Conservation (phyloP, 148 eudicot genomes). For the Chenopodium berlandieri region DNA sequence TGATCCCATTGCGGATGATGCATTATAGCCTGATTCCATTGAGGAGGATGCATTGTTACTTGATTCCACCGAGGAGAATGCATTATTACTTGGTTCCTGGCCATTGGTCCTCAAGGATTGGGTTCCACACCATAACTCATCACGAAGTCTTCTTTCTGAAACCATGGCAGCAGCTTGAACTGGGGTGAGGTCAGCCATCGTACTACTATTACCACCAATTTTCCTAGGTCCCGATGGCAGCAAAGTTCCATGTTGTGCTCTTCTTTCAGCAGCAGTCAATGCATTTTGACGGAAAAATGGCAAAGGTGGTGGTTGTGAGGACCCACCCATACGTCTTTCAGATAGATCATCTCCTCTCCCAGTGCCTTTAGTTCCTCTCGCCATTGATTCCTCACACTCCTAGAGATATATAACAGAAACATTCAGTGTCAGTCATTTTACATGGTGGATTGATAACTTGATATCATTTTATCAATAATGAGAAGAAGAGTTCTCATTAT, state of each 20-base stretch:
- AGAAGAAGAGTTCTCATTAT: no score
- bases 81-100: slow-evolving; percentile 35
- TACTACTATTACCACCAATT: slow-evolving; percentile 74
- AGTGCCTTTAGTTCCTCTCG: slow-evolving; percentile 64
- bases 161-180: slow-evolving; percentile 99
- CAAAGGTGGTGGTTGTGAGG: slow-evolving; percentile 43
- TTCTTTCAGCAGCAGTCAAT: slow-evolving; percentile 68
- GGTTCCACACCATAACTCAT: slow-evolving; percentile 90
- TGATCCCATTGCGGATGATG: neutral
- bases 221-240: slow-evolving; percentile 78
- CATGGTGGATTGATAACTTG: neutral
- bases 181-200: slow-evolving; percentile 68
- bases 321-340: slow-evolving; percentile 78
- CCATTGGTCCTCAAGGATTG: slow-evolving; percentile 26
- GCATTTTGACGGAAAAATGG: slow-evolving; percentile 63
- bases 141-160: slow-evolving; percentile 89
- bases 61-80: slow-evolving; percentile 20
- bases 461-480: no score
- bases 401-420: slow-evolving; percentile 16
- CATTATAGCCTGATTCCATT: neutral
- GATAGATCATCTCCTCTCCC: slow-evolving; percentile 80
- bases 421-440: neutral
- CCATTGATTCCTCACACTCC: slow-evolving; percentile 88
- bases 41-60: no score
- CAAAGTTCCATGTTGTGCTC: slow-evolving; percentile 50